phyloP scores from a whole-genome alignment of 2,329 filamentous ascomycete species.

The Calonectria leucothoes region DNA sequence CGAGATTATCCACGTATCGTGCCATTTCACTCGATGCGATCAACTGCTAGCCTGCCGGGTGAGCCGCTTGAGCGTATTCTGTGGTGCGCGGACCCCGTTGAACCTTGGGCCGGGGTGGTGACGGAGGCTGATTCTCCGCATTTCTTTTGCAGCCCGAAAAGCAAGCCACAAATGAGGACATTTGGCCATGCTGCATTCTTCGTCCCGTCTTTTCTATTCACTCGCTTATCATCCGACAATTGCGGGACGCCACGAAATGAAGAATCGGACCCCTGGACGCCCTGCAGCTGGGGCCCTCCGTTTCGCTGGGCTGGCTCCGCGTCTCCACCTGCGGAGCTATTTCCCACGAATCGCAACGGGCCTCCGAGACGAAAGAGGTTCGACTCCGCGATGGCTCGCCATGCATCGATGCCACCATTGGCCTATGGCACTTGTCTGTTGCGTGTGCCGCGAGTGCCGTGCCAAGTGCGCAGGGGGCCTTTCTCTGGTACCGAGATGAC shows the following conservation, averaged over 20 bases:
- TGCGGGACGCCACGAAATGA: background rate
- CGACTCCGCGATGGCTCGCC: background rate
- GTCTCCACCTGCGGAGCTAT: background rate
- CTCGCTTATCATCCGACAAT: constrained; percentile 1
- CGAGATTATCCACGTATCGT: background rate
- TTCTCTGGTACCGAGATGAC: constrained; percentile 1
- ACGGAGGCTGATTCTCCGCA: constrained; percentile 2
- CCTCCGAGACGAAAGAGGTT: background rate
- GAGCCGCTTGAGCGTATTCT: background rate
- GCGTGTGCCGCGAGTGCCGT: background rate
- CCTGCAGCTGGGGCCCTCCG: background rate
- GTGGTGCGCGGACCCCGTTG: background rate
- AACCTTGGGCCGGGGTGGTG: rapidly evolving
- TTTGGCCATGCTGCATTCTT: background rate
- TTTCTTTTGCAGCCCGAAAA: background rate
- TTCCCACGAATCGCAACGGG: background rate
- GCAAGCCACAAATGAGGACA: background rate
- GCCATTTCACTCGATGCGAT: background rate
- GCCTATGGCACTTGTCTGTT: background rate
- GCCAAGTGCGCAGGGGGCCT: background rate
- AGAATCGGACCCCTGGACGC: background rate
- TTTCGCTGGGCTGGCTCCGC: background rate
- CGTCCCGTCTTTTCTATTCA: background rate
- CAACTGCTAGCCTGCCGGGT: background rate
- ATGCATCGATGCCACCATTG: background rate